Conservation (phyloP, 2,329 filamentous ascomycete genomes). For the Seiridium unicorne region DNA sequence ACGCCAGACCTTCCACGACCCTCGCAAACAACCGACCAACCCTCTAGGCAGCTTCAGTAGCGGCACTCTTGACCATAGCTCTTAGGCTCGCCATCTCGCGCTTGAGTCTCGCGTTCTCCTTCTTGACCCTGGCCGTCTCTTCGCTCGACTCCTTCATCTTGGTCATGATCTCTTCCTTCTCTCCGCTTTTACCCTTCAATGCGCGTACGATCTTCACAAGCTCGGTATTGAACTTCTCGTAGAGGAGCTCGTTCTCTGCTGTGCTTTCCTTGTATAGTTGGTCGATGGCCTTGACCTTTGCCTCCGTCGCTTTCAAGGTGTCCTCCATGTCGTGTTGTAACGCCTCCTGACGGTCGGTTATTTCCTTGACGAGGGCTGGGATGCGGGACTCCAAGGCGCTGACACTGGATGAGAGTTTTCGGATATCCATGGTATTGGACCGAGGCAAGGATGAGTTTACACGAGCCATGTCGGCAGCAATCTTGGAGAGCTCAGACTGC, state of each 20-base stretch:
- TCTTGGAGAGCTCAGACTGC: slow-evolving; percentile 73
- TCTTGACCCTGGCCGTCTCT: slow-evolving; percentile 74
- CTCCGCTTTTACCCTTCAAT: slow-evolving; percentile 68
- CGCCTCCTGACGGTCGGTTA: slow-evolving; percentile 58
- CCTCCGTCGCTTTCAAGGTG: slow-evolving; percentile 71
- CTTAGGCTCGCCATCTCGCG: slow-evolving; percentile 75
- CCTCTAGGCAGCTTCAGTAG: slow-evolving; percentile 8
- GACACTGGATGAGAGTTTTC: slow-evolving; percentile 56
- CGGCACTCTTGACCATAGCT: slow-evolving; percentile 47
- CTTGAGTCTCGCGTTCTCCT: slow-evolving; percentile 81
- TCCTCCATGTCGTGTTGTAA: slow-evolving; percentile 71
- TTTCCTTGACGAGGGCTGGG: slow-evolving; percentile 55
- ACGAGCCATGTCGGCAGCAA: slow-evolving; percentile 74
- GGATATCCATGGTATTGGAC: slow-evolving; percentile 39
- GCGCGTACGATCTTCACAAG: slow-evolving; percentile 78
- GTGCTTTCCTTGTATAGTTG: slow-evolving; percentile 81
- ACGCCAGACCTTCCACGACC: background rate
- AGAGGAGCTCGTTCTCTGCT: slow-evolving; percentile 89
- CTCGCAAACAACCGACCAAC: slow-evolving; percentile 3
- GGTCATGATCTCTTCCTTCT: slow-evolving; percentile 73
- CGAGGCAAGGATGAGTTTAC: slow-evolving; percentile 41
- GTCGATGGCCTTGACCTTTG: slow-evolving; percentile 78
- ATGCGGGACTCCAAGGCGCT: slow-evolving; percentile 67
- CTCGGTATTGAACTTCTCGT: slow-evolving; percentile 90
- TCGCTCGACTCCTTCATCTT: slow-evolving; percentile 73